Conservation (phyloP, 805 yeast genomes). For the Teunomyces aglyptinius region DNA sequence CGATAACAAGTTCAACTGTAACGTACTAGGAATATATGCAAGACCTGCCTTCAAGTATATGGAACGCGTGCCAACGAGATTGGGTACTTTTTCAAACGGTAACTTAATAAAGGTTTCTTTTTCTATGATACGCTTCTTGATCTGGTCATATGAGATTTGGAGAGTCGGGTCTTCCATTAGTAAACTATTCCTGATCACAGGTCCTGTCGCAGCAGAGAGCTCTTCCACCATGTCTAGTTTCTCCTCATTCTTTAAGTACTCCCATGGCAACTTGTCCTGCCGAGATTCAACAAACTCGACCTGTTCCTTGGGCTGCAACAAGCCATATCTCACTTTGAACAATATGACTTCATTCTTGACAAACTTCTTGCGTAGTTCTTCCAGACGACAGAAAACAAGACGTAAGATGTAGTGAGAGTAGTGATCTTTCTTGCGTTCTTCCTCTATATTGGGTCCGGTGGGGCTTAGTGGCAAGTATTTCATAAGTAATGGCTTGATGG, state of each 20-base stretch:
- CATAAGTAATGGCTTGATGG: slow-evolving; percentile 63
- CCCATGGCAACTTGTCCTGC: slow-evolving; percentile 66
- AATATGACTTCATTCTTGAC: slow-evolving; percentile 71
- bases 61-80: slow-evolving; percentile 68
- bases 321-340: slow-evolving; percentile 69
- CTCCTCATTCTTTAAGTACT: slow-evolving; percentile 62
- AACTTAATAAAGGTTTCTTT: slow-evolving; percentile 74
- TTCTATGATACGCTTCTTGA: slow-evolving; percentile 46
- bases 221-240: slow-evolving; percentile 47
- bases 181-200: slow-evolving; percentile 38
- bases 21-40: slow-evolving; percentile 82
- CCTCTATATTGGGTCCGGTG: slow-evolving; percentile 32
- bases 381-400: slow-evolving; percentile 83
- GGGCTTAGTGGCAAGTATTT: slow-evolving; percentile 62
- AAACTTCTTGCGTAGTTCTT: slow-evolving; percentile 79
- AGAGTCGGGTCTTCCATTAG: slow-evolving; percentile 16
- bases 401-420: slow-evolving; percentile 87
- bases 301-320: slow-evolving; percentile 65
- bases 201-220: slow-evolving; percentile 55
- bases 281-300: slow-evolving; percentile 59
- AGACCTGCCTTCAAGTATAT: slow-evolving; percentile 66
- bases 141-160: slow-evolving; percentile 47
- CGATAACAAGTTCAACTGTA: slow-evolving; percentile 68
- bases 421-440: slow-evolving; percentile 83
- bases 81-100: slow-evolving; percentile 83